Conservation (phyloP, 805 yeast species). For the Myxozyma geophila region DNA sequence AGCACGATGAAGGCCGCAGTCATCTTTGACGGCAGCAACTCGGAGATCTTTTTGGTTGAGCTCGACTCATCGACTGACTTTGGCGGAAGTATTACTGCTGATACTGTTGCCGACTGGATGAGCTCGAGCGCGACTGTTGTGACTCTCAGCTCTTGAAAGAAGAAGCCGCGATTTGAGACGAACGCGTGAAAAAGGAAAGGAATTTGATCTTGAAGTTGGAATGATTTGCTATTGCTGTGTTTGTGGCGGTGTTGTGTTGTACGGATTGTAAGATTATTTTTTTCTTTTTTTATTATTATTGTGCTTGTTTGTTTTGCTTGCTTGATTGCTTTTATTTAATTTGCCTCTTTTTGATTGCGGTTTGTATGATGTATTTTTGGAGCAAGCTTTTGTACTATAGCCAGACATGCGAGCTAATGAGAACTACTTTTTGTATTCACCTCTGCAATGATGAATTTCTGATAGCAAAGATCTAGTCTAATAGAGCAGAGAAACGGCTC, state of each 20-base stretch:
- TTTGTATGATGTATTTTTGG: too few species aligned
- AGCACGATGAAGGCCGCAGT: constrained; percentile 88
- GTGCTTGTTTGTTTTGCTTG: not conserved
- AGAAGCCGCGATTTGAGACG: not conserved
- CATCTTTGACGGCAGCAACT: constrained; percentile 61
- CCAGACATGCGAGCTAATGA: too few species aligned
- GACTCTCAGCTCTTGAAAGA: constrained; percentile 23
- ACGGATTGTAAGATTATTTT: not conserved
- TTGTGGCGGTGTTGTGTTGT: not conserved
- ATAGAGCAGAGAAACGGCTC: too few species aligned
- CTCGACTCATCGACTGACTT: constrained; percentile 57
- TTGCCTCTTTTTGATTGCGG: too few species aligned
- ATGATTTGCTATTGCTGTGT: not conserved
- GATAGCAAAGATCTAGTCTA: too few species aligned
- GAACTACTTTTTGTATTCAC: too few species aligned
- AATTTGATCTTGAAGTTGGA: not conserved
- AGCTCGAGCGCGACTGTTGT: constrained; percentile 23
- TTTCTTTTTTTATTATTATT: not conserved
- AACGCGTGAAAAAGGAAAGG: not conserved
- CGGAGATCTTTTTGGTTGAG: constrained; percentile 59
- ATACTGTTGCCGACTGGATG: constrained; percentile 49
- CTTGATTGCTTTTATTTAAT: too few species aligned
- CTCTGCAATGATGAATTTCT: too few species aligned
- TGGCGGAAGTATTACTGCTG: constrained; percentile 57
- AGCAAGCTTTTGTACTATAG: too few species aligned